Evolutionary conservation across 2,329 filamentous ascomycete genomes (phyloP).

Genomic region (Hypoxylon sp.): DNA sequence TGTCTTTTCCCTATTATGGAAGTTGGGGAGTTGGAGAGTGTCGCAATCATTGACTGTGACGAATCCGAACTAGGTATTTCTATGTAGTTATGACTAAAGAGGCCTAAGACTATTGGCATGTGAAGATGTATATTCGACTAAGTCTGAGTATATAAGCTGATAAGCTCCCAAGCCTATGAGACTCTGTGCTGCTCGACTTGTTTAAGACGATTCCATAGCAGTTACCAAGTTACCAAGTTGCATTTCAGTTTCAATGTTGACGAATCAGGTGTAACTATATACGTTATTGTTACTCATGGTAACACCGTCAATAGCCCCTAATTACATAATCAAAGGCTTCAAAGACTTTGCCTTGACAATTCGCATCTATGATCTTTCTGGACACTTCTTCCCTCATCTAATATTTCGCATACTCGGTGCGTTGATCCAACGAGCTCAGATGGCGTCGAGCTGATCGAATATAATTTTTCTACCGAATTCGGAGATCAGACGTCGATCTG

Average conservation of each 20-base stretch:
- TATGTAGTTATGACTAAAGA: background rate
- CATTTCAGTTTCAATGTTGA: background rate
- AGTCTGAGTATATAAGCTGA: background rate
- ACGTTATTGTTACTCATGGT: background rate
- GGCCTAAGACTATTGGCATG: background rate
- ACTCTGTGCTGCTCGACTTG: background rate
- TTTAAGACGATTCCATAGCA: background rate
- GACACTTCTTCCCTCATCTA: slow-evolving; percentile 3
- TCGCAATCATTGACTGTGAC: background rate
- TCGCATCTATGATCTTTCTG: background rate
- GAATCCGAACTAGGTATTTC: slow-evolving; percentile 8
- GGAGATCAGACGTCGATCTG: slow-evolving; percentile 35
- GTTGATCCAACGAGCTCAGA: slow-evolving; percentile 28
- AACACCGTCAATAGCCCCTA: slow-evolving; percentile 1
- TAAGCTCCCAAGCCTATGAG: background rate
- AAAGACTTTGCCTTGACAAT: background rate
- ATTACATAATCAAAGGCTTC: slow-evolving; percentile 9
- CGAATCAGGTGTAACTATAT: background rate
- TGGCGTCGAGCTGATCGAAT: slow-evolving; percentile 10
- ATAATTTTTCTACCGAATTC: slow-evolving; percentile 22
- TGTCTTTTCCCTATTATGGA: slow-evolving; percentile 15
- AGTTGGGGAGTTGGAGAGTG: slow-evolving; percentile 16
- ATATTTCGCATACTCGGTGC: slow-evolving; percentile 22
- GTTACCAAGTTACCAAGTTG: background rate
- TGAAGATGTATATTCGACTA: slow-evolving; percentile 1